Base-by-base conservation (phyloP, 73 alveolate genomes). In the Diophrys sp. region DNA sequence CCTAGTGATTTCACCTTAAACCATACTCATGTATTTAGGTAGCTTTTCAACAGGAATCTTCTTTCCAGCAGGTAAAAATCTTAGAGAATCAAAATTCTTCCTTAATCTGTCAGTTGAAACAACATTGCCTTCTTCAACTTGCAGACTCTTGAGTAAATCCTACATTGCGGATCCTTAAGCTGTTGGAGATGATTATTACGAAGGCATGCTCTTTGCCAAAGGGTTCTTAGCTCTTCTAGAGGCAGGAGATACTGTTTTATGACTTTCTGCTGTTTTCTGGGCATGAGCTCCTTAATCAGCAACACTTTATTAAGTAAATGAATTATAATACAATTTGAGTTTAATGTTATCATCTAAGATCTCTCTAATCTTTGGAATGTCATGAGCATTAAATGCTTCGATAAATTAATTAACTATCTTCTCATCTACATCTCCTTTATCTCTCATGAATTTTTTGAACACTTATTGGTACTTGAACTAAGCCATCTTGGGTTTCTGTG, bases 101-200 rank as follows among this genome's bases (percentile, higher is more conserved):
- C 71, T 67, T 31, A 87, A 84, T 55, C 68, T 84, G 67, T 79
- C 70, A n/a, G 92, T 87, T 33, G 92, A 84, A 14, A 87, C 78
- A 71, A 76, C 92, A 53, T 62, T 77, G 25, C 30, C 25, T 18
- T 44, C 62, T 44, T 44, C 62, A 44, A 44, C 18, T 18, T 44
- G 18, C 62, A 44, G 18, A 18, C n/a, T 11, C 62, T 5, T 18
- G n/a, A 44, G 18, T 11, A 44, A 11, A 44, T 44, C 62, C 62
- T 44, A 11, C 62, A 44, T 44, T 44, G 62, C n/a, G 62, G n/a
- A 11, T 11, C 18, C 18, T 44, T 5, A 44, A 44, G 62, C n/a
- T 18, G 18, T 11, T 44, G 5, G 18, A 44, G 62, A 44, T 11
- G 62, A 11, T 11, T 11, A 5, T 11, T 44, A 5, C 5, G 62